Conservation (phyloP, 2,329 filamentous ascomycete genomes). For the Beauveria australis region DNA sequence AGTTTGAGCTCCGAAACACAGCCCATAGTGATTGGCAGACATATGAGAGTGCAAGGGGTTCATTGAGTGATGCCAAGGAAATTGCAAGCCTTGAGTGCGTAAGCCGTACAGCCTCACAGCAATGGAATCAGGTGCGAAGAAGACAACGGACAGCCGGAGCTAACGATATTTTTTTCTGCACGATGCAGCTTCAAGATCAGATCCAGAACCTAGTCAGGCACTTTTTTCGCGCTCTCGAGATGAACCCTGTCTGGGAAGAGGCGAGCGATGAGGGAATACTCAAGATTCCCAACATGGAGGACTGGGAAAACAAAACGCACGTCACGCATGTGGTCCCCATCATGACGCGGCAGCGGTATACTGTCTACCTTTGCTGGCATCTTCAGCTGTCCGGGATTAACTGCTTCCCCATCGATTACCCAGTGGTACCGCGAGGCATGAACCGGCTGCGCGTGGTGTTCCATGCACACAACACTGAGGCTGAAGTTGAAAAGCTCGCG, state of each 20-base stretch:
- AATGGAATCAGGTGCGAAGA: not conserved
- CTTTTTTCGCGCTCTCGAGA: slow-evolving; percentile 20
- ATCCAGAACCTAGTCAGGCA: slow-evolving; percentile 19
- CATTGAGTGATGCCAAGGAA: not conserved
- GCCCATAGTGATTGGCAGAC: not conserved
- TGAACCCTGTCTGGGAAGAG: slow-evolving; percentile 16
- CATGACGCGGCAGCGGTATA: slow-evolving; percentile 18
- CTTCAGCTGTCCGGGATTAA: slow-evolving; percentile 16
- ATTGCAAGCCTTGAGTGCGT: not conserved
- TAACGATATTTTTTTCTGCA: not conserved
- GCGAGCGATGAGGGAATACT: slow-evolving; percentile 21
- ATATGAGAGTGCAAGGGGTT: not conserved
- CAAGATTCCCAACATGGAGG: slow-evolving; percentile 20
- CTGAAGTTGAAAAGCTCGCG: slow-evolving; percentile 21
- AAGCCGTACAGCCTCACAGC: not conserved
- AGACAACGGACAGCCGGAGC: not conserved
- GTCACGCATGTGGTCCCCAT: slow-evolving; percentile 24
- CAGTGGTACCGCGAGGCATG: slow-evolving; percentile 31
- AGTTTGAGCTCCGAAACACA: not conserved
- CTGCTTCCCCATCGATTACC: slow-evolving; percentile 26
- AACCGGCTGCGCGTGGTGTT: slow-evolving; percentile 31
- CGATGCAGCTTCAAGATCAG: slow-evolving; percentile 12
- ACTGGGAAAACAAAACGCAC: slow-evolving; percentile 17
- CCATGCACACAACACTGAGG: slow-evolving; percentile 31
- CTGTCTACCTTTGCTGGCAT: slow-evolving; percentile 19